A percentile compares a stretch with the other conserved stretches of the same genome.
Conservation (phyloP, 2,329 filamentous ascomycete species). For the Microcera coccophila region DNA sequence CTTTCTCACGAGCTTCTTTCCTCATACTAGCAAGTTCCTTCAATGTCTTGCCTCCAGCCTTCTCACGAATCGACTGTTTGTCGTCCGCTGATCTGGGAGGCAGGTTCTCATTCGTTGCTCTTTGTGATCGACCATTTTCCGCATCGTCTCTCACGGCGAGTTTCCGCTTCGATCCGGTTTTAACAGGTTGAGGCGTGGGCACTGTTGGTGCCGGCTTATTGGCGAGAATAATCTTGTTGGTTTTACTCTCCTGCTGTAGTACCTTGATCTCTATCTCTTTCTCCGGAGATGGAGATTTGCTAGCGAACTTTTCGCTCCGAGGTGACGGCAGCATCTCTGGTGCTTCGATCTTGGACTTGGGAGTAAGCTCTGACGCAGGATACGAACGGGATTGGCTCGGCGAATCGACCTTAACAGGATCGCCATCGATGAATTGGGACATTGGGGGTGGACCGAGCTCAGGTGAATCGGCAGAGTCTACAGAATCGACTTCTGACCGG, state of each 20-base stretch:
- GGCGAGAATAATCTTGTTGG: slow-evolving; percentile 1
- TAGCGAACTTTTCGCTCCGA: slow-evolving; percentile 15
- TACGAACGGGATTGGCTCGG: slow-evolving; percentile 30
- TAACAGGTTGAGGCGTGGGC: slow-evolving; percentile 27
- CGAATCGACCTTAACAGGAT: slow-evolving; percentile 52
- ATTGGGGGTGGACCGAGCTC: slow-evolving; percentile 63
- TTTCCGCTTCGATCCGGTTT: slow-evolving; percentile 56
- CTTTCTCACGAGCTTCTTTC: slow-evolving; percentile 38
- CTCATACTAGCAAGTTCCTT: slow-evolving; percentile 44
- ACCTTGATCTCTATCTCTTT: slow-evolving; percentile 19
- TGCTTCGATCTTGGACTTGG: slow-evolving; percentile 28
- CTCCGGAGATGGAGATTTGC: slow-evolving; percentile 25
- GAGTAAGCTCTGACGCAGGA: slow-evolving; percentile 16
- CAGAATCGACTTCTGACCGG: slow-evolving; percentile 44
- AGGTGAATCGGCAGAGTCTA: slow-evolving; percentile 56
- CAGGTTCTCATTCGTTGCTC: slow-evolving; percentile 28
- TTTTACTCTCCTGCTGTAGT: slow-evolving; percentile 2
- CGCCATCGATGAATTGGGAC: slow-evolving; percentile 55
- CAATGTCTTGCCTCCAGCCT: slow-evolving; percentile 39
- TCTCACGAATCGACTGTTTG: slow-evolving; percentile 32
- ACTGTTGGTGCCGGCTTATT: slow-evolving; percentile 9
- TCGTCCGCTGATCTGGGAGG: slow-evolving; percentile 17
- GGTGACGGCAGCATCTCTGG: slow-evolving; percentile 32
- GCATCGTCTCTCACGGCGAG: slow-evolving; percentile 53
- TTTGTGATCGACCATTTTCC: slow-evolving; percentile 31